Evolutionary conservation across 2,329 filamentous ascomycete genomes (phyloP), one percentile per base, ranked within the genome.

Genomic region (Colletotrichum salicis): DNA sequence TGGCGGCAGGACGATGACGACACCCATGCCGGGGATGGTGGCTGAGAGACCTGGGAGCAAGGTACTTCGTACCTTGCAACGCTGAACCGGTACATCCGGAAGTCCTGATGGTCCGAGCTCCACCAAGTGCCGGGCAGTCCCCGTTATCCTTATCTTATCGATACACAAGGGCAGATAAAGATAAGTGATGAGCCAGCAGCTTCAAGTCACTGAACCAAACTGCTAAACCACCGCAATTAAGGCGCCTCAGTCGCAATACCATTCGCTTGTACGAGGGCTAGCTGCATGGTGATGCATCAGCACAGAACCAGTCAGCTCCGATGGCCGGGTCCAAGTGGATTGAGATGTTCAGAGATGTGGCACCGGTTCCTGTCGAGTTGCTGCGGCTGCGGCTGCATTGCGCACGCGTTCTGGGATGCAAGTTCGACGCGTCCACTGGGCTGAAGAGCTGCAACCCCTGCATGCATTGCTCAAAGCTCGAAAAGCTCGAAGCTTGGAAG

Each of bases 381-480:
- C 60, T 33, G 55, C n/a, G 57, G 41, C 57, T 64, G 55, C n/a
- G 57, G 41, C 57, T 64, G 69, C 69, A 69, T 19, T 51, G 45
- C 69, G 27, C 65, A 68, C 56, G 65, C 65, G 59, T n/a, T n/a
- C n/a, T n/a, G n/a, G n/a, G n/a, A n/a, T n/a, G n/a, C n/a, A n/a
- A n/a, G n/a, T n/a, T n/a, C n/a, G n/a, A n/a, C 45, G 24, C 37
- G 54, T 69, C 64, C 15, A 54, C 66, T 59, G 55, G 29, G 35
- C 33, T 55, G 35, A 33, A 33, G 52, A 71, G 69, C 65, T 69
- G 69, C 15, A 56, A 71, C 45, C 69, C 69, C 65, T 71, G 69
- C 69, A 64, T 22, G 54, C 59, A 67, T 31, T 64, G 65, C 41
- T 48, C 37, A 22, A 27, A 54, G 60, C 60, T 63, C 60, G 31